phyloP scores from a whole-genome alignment of 164 flowering plant genomes.

The Macadamia tetraphylla region DNA sequence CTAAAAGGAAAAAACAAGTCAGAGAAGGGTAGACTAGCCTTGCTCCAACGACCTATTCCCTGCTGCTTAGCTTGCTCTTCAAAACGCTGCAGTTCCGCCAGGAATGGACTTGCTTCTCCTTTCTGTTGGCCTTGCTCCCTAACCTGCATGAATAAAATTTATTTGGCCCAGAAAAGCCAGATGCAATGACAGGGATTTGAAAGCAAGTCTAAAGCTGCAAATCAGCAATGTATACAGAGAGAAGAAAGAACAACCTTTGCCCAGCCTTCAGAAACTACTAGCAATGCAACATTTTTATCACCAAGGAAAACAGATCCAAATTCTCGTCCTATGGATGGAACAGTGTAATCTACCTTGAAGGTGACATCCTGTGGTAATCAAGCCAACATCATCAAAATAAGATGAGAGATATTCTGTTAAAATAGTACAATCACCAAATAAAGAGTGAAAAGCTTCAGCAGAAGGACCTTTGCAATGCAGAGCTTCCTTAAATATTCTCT shows the following conservation, averaged over 20 bases:
- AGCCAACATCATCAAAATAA: slow-evolving; percentile 4
- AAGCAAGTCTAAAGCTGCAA: slow-evolving; percentile 1
- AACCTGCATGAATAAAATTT: slow-evolving; percentile 45
- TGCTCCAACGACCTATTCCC: slow-evolving; percentile 89
- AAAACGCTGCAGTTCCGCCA: slow-evolving; percentile 51
- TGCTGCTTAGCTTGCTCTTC: slow-evolving; percentile 90
- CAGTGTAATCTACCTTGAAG: slow-evolving; percentile 76
- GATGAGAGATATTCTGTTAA: neutral
- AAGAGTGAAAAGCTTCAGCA: neutral
- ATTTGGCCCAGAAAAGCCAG: neutral
- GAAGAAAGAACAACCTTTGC: slow-evolving; percentile 58
- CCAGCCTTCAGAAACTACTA: slow-evolving; percentile 91
- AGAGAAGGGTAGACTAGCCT: slow-evolving; percentile 36
- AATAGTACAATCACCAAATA: neutral
- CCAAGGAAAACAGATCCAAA: slow-evolving; percentile 90
- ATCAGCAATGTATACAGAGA: neutral
- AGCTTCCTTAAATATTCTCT: slow-evolving; percentile 87
- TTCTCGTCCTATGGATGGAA: slow-evolving; percentile 73
- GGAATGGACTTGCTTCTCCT: slow-evolving; percentile 68
- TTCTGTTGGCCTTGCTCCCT: slow-evolving; percentile 74
- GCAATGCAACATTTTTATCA: slow-evolving; percentile 61
- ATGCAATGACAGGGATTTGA: neutral
- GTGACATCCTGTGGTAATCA: slow-evolving; percentile 59
- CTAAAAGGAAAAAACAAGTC: neutral
- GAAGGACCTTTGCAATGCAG: slow-evolving; percentile 86